Evolutionary conservation across 2,329 filamentous ascomycete species (phyloP).

Genomic region (Zymoseptoria tritici): DNA sequence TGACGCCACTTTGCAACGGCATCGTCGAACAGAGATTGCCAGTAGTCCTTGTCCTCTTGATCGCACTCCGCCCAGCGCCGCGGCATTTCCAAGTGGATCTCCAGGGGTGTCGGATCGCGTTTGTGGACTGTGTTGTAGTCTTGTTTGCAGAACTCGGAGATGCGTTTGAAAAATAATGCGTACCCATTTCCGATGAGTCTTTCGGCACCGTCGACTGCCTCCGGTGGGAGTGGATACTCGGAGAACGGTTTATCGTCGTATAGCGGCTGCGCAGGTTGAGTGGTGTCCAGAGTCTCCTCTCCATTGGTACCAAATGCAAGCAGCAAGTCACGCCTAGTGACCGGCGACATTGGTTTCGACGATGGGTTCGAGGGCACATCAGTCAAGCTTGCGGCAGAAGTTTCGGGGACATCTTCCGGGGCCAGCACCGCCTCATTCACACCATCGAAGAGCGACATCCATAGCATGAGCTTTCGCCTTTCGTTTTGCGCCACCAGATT

Average conservation of each 20-base stretch:
- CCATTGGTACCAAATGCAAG: constrained; percentile 25
- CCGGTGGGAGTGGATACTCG: constrained; percentile 17
- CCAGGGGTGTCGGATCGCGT: constrained; percentile 22
- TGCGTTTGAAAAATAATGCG: constrained; percentile 23
- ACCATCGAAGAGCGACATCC: constrained; percentile 58
- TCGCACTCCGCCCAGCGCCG: constrained; percentile 22
- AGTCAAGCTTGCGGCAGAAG: constrained; percentile 20
- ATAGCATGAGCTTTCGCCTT: constrained; percentile 56
- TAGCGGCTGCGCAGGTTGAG: constrained; percentile 16
- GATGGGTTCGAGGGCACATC: constrained; percentile 25
- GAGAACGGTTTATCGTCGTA: constrained; percentile 18
- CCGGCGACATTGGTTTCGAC: constrained; percentile 19
- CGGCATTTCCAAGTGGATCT: constrained; percentile 25
- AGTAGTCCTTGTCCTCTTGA: constrained; percentile 20
- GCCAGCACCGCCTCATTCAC: constrained; percentile 31
- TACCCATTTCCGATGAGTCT: constrained; percentile 23
- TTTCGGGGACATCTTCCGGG: constrained; percentile 23
- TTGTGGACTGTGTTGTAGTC: constrained; percentile 21
- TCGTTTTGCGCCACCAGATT: constrained; percentile 61
- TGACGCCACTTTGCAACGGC: constrained; percentile 22
- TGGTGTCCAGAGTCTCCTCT: constrained; percentile 11
- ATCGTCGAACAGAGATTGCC: constrained; percentile 24
- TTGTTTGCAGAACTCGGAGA: constrained; percentile 15
- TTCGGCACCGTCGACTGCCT: constrained; percentile 15
- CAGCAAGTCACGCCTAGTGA: constrained; percentile 23